Base-by-base conservation (phyloP, 2,329 filamentous ascomycete genomes). In the Phoma sp. region DNA sequence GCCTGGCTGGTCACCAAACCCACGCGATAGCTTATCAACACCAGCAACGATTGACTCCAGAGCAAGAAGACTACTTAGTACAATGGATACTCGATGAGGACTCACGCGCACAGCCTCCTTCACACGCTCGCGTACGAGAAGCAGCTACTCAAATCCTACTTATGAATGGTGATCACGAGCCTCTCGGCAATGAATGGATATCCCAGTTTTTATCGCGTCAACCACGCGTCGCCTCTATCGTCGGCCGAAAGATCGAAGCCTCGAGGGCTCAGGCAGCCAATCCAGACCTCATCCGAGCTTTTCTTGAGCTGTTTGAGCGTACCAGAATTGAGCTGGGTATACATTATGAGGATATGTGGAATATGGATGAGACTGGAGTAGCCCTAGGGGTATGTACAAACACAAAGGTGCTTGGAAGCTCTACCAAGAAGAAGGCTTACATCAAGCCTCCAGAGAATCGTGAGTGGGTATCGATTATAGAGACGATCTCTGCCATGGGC, bases 71-170 rank as follows among this genome's bases (percentile, higher is more conserved):
- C 7, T 62, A 55, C 43, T 30, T 66, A 39, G 57, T 55, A 42
- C 20, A 59, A 2, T 64, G 36, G 61, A 64, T 64, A 15, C 49
- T 64, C 18, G 29, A 66, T 34, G 50, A 62, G n/a, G n/a, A n/a
- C n/a, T n/a, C n/a, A n/a, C n/a, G n/a, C n/a, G n/a, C n/a, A n/a
- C n/a, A n/a, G n/a, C 33, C 51, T 61, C 32, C 38, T 28, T 42
- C 43, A 53, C 30, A 64, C 26, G 12, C 46, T 28, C 34, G 47
- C 15, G 49, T 51, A 42, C 45, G 50, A 52, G 52, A 64, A 42
- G 60, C 60, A 37, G 62, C 57, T 30, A 53, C 28, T 29, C 34
- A 21, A 50, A 55, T 65, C 36, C 46, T 60, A 3, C 26, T 29
- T 3, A 58, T 55, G 32, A 65, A 60, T 20, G 29, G 50, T 7